Evolutionary conservation across 352 stramenopile species (phyloP).

Genomic region (Thalassiosira mediterranea): DNA sequence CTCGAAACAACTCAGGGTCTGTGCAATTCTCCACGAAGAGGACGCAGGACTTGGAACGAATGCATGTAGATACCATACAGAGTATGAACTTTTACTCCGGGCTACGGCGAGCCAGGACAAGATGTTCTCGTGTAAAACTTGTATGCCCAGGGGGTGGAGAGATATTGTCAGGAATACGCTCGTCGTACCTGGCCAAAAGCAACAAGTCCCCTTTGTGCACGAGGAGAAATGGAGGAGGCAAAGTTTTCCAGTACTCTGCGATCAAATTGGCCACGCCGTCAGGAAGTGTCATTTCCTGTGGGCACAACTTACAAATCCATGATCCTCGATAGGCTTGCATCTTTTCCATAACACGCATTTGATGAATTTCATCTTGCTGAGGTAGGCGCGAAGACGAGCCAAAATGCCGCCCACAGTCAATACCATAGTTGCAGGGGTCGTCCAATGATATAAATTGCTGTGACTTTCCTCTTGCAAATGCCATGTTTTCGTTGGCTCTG

Average conservation of each 20-base stretch:
- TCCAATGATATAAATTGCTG: constrained; percentile 24
- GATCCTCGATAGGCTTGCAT: constrained; percentile 20
- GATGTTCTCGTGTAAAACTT: constrained; percentile 7
- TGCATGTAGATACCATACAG: too few relatives aligned
- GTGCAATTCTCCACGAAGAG: too few relatives aligned
- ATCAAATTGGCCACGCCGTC: constrained; percentile 13
- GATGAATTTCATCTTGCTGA: constrained; percentile 8
- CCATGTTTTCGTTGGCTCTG: constrained; percentile 13
- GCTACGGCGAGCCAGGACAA: constrained; percentile 3
- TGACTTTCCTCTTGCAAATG: constrained; percentile 12
- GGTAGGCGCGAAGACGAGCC: not conserved
- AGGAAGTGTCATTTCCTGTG: constrained; percentile 3
- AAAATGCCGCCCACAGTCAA: constrained; percentile 3
- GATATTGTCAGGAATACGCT: constrained; percentile 1
- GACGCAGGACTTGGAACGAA: too few relatives aligned
- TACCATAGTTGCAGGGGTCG: constrained; percentile 19
- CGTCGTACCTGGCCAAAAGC: constrained; percentile 13
- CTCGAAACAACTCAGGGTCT: too few relatives aligned
- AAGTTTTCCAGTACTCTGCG: constrained; percentile 6
- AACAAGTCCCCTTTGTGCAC: constrained; percentile 19
- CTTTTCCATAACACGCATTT: constrained; percentile 15
- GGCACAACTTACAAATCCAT: constrained; percentile 22
- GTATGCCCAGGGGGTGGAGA: not conserved
- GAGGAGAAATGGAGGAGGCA: constrained; percentile 18
- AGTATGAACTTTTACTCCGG: not conserved